Evolutionary conservation across 1,284 basidiomycete genomes (phyloP).

Genomic region (Cryptococcus sp.): DNA sequence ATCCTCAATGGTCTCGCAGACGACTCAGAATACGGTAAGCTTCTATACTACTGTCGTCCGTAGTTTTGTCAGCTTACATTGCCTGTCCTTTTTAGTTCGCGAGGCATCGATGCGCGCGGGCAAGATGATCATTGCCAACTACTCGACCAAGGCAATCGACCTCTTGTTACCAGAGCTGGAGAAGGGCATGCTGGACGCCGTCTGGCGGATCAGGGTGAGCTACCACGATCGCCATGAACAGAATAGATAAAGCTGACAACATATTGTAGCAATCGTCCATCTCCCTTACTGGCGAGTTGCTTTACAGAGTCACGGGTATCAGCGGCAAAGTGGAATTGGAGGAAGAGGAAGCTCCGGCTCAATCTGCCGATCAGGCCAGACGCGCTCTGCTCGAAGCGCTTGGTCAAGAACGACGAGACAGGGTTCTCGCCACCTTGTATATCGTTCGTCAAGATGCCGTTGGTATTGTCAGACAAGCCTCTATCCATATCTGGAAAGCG

Average conservation of each 20-base stretch:
- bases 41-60: not conserved
- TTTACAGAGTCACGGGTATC: slow-evolving; percentile 98
- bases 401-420: slow-evolving; percentile 84
- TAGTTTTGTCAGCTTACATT: too few species aligned
- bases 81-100: slow-evolving; percentile 58
- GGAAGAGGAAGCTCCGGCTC: slow-evolving; percentile 70
- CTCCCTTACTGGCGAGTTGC: slow-evolving; percentile 89
- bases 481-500: slow-evolving; percentile 98
- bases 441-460: slow-evolving; percentile 93
- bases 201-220: slow-evolving; percentile 90
- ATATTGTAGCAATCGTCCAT: slow-evolving; percentile 79
- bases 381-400: slow-evolving; percentile 85
- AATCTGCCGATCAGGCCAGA: slow-evolving; percentile 74
- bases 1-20: slow-evolving; percentile 93
- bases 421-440: slow-evolving; percentile 87
- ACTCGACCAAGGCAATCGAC: slow-evolving; percentile 89
- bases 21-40: slow-evolving; percentile 74
- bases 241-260: not conserved
- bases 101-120: slow-evolving; percentile 99
- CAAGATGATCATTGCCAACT: slow-evolving; percentile 96
- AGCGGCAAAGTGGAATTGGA: slow-evolving; percentile 85
- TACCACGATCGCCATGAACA: not conserved
- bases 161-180: slow-evolving; percentile 93
- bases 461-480: slow-evolving; percentile 83
- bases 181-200: slow-evolving; percentile 88